These are phyloP conservation scores for Lactarius trivialis DNA, from an alignment of 768 basidiomycete genomes.

Conservation along the genomic window DNA sequence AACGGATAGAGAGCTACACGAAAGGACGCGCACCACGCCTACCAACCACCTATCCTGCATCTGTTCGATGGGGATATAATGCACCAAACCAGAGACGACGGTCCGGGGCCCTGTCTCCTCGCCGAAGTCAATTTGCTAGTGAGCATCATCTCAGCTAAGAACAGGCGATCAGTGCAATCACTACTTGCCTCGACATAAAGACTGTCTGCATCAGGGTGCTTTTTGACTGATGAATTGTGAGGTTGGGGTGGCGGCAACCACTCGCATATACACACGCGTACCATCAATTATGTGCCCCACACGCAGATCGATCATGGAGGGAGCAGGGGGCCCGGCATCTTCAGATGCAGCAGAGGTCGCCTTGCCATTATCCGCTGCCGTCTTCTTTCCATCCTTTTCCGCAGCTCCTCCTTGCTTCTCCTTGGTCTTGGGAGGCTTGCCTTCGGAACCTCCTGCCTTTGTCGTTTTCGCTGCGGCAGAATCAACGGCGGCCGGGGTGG, in stretches of 20 bases:
- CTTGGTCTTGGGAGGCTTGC: conserved; percentile 36
- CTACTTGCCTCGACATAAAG: conserved; percentile 86
- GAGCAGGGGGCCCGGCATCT: conserved; percentile 77
- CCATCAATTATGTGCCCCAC: conserved; percentile 91
- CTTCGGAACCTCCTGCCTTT: conserved; percentile 40
- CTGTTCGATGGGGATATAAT: conserved; percentile 93
- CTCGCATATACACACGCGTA: conserved; percentile 36
- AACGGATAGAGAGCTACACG: background rate
- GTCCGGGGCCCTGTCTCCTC: conserved; percentile 93
- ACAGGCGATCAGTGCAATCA: background rate
- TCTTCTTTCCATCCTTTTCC: conserved; percentile 32
- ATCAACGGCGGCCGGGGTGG: conserved; percentile 25
- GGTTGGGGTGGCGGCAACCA: background rate
- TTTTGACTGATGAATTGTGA: conserved; percentile 50
- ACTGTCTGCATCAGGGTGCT: conserved; percentile 95
- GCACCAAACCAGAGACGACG: conserved; percentile 93
- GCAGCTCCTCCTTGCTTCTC: conserved; percentile 40
- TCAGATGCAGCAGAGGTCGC: conserved; percentile 35
- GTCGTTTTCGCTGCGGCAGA: conserved; percentile 56
- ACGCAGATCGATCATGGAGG: conserved; percentile 95
- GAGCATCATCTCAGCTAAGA: background rate
- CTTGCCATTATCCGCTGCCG: conserved; percentile 29
- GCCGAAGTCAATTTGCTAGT: conserved; percentile 89
- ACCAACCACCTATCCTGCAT: conserved; percentile 82
- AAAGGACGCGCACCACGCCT: conserved; percentile 54